Conservation (phyloP, 108 stramenopile genomes). For the Nitzschia sp. region DNA sequence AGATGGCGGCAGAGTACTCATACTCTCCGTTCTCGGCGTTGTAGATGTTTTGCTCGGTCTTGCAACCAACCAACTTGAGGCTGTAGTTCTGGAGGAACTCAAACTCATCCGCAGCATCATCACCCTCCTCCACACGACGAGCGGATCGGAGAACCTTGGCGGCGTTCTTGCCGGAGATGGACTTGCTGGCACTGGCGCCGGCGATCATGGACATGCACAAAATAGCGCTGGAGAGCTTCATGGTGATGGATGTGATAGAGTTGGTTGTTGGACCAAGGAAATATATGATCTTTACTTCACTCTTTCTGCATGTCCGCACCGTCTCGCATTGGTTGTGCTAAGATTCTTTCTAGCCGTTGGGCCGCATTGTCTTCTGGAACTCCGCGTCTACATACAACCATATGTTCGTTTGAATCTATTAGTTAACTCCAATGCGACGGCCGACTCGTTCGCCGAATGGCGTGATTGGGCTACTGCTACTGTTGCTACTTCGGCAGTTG, state of each 20-base stretch:
- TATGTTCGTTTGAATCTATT: too few species aligned
- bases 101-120: constrained; percentile 5
- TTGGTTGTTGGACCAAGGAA: not conserved
- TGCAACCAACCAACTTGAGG: constrained; percentile 22
- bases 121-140: constrained; percentile 32
- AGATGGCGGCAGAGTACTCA: constrained; percentile 34
- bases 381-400: too few species aligned
- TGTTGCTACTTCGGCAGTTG: too few species aligned
- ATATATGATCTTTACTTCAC: too few species aligned
- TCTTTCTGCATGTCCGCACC: too few species aligned
- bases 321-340: too few species aligned
- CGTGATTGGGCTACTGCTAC: too few species aligned
- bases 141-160: constrained; percentile 33
- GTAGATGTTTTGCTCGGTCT: constrained; percentile 8
- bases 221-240: constrained; percentile 32
- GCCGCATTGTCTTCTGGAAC: too few species aligned
- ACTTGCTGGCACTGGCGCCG: constrained; percentile 14
- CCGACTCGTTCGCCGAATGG: too few species aligned
- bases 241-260: constrained; percentile 9
- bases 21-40: constrained; percentile 25
- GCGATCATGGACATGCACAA: constrained; percentile 14
- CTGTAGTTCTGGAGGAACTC: constrained; percentile 18
- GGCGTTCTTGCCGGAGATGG: constrained; percentile 28
- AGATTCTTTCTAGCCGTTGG: too few species aligned
- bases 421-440: too few species aligned